Evolutionary conservation across 2,329 filamentous ascomycete species (phyloP).

Genomic region (Sclerotiophoma versabilis): DNA sequence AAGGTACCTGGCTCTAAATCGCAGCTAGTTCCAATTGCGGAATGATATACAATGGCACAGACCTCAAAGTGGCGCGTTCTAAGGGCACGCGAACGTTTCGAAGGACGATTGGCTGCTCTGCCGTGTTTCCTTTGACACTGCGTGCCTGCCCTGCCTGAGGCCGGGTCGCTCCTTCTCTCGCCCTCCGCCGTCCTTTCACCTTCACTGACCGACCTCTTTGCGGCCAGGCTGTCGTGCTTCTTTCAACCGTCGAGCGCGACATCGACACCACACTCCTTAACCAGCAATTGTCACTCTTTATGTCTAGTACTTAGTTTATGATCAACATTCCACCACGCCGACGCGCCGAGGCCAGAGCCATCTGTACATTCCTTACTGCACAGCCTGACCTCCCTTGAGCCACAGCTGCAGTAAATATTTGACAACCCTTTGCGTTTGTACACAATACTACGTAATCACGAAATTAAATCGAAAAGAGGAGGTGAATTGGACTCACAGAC

Average conservation of each 20-base stretch:
- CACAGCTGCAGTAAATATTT: conserved; percentile 33
- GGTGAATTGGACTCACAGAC: conserved; percentile 14
- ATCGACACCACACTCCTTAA: conserved; percentile 47
- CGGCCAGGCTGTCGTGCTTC: conserved; percentile 51
- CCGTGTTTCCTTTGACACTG: conserved; percentile 28
- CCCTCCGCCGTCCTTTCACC: conserved; percentile 27
- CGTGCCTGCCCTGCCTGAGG: conserved; percentile 18
- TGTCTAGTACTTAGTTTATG: conserved; percentile 39
- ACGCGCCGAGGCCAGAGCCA: conserved; percentile 21
- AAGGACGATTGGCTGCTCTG: conserved; percentile 23
- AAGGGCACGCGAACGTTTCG: conserved; percentile 35
- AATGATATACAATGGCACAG: conserved; percentile 35
- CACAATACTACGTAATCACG: conserved; percentile 35
- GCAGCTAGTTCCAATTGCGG: conserved; percentile 27
- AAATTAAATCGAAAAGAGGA: conserved; percentile 20
- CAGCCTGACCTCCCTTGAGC: conserved; percentile 32
- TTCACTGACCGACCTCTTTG: conserved; percentile 29
- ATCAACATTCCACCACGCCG: conserved; percentile 37
- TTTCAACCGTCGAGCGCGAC: conserved; percentile 48
- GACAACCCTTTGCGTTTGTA: conserved; percentile 23
- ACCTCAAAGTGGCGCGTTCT: background rate
- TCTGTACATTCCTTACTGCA: conserved; percentile 42
- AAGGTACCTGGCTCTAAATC: conserved; percentile 36
- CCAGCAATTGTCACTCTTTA: conserved; percentile 39
- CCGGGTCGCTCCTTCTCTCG: conserved; percentile 20